Base-by-base conservation (phyloP, 2,329 filamentous ascomycete genomes). In the Volutella citrinella region DNA sequence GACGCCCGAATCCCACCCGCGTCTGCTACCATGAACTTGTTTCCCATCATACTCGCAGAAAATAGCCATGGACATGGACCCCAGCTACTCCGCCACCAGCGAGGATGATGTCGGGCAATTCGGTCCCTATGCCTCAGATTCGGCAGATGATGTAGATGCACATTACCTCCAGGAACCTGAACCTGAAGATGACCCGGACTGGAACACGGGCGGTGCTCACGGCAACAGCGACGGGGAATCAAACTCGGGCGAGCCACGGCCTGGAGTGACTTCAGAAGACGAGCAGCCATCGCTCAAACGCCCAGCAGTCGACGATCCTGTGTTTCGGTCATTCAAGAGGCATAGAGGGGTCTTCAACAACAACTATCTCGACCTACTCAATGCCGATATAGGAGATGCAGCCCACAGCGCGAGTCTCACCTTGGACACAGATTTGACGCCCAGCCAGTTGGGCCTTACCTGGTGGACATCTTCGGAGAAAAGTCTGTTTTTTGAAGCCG, bases 401-500 rank as follows among this genome's bases (percentile, higher is more conserved):
- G 64, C 66, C 0, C 51, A 58, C 10, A 58, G 58, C 13, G 55
- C 61, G 38, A 54, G 61, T 11, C 43, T 62, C 10, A 46, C 48
- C 18, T 39, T 59, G 32, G 50, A 52, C 11, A 49, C 53, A 4
- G 40, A 60, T 12, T 52, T 71, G 36, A 50, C 62, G 38, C 57
- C 29, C 31, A 64, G 21, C 72, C 84, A 88, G 49, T 64, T 89
- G 31, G 89, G 88, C 15, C 69, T 78, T 17, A 79, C 81, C 1
- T 47, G 62, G 10, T 97, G 91, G 91, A 80, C 76, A 1, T 41
- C 72, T 0, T 49, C 64, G 2, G 90, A 96, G 53, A 95, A 95
- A 55, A 65, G 73, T 2, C 48, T 66, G 0, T 76, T 95, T 38
- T 95, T 87, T 56, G 66, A 74, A 11, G 73, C 77, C 0, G 58